A percentile compares a stretch with the other conserved stretches of the same genome.
phyloP scores from a whole-genome alignment of 805 yeast species.

The Myxozyma melibiosi region DNA sequence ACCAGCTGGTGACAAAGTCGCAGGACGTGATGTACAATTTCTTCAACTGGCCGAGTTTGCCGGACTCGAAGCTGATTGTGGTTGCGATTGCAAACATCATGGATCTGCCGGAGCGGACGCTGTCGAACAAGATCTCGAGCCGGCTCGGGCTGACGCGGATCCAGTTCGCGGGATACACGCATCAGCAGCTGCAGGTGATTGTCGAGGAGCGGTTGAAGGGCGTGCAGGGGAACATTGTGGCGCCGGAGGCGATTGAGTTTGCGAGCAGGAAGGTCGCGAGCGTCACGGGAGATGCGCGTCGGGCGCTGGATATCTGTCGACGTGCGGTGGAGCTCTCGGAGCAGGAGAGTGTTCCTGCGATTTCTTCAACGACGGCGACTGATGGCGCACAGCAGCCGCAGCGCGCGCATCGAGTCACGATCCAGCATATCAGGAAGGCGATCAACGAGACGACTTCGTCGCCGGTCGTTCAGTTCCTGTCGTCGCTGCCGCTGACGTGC shows the following conservation, averaged over 20 bases:
- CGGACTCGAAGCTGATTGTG: conserved; percentile 76
- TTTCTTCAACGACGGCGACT: conserved; percentile 5
- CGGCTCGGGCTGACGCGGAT: conserved; percentile 86
- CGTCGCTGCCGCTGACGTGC: conserved; percentile 63
- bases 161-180: conserved; percentile 86
- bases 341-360: conserved; percentile 47
- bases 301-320: conserved; percentile 84
- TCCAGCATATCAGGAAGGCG: conserved; percentile 76
- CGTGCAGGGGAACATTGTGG: conserved; percentile 45
- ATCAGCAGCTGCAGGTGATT: conserved; percentile 72
- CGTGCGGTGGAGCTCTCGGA: conserved; percentile 91
- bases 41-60: conserved; percentile 94
- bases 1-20: conserved; percentile 80
- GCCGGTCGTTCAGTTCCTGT: conserved; percentile 64
- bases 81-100: conserved; percentile 95
- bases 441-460: conserved; percentile 76
- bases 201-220: conserved; percentile 68
- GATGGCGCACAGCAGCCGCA: background rate
- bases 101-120: conserved; percentile 90
- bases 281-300: conserved; percentile 95
- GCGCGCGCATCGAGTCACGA: conserved; percentile 56
- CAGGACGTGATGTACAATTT: conserved; percentile 92
- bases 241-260: conserved; percentile 79
- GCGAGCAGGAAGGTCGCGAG: conserved; percentile 94
- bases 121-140: conserved; percentile 87